These are phyloP conservation scores for Suhomyces choctaworum DNA, from an alignment of 1,139 yeast species.

Conservation along the genomic window DNA sequence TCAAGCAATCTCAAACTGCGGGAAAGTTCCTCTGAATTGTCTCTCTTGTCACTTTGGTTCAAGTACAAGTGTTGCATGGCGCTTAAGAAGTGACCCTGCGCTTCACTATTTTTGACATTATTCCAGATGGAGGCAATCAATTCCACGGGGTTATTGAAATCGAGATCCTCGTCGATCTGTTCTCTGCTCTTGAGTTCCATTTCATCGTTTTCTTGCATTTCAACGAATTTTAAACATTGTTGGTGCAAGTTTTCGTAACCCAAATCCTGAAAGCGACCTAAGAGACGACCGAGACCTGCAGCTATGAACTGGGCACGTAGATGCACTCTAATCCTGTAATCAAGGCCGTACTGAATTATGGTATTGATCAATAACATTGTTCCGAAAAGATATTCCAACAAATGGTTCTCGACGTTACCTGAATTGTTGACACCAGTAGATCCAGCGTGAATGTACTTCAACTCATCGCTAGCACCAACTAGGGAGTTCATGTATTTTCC, in stretches of 20 bases:
- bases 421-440: constrained; percentile 30
- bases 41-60: constrained; percentile 60
- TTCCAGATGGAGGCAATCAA: constrained; percentile 69
- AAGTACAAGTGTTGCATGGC: constrained; percentile 83
- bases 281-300: constrained; percentile 69
- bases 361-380: constrained; percentile 77
- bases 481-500: constrained; percentile 82
- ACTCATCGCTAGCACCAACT: constrained; percentile 93
- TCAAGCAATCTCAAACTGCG: constrained; percentile 79
- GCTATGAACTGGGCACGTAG: constrained; percentile 74
- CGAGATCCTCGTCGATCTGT: constrained; percentile 58
- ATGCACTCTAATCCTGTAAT: constrained; percentile 68
- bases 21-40: constrained; percentile 50
- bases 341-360: constrained; percentile 65
- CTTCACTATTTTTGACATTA: constrained; percentile 68
- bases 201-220: constrained; percentile 68
- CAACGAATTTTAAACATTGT: constrained; percentile 65
- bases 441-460: constrained; percentile 57
- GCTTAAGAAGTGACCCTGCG: constrained; percentile 70
- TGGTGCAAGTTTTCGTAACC: constrained; percentile 64
- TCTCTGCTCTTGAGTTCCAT: constrained; percentile 62
- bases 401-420: constrained; percentile 55
- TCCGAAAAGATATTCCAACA: constrained; percentile 77
- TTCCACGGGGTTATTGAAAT: constrained; percentile 76
- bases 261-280: constrained; percentile 61